Evolutionary conservation across 805 yeast species (phyloP).

Genomic region (Wickerhamomyces alni): DNA sequence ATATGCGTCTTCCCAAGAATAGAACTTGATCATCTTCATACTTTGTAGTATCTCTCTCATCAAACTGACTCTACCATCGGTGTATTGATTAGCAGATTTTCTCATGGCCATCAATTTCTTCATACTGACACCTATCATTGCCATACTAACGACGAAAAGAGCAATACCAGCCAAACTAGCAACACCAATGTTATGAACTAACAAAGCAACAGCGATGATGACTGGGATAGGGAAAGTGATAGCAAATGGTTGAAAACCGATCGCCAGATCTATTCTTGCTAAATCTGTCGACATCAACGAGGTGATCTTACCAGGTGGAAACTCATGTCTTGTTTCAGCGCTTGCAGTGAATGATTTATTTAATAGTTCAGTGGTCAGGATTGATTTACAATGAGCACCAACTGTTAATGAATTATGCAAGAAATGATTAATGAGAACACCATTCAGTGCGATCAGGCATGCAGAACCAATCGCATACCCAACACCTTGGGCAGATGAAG

Average conservation of each 20-base stretch:
- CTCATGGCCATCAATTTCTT: conserved; percentile 47
- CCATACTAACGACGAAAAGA: conserved; percentile 42
- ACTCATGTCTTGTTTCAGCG: conserved; percentile 46
- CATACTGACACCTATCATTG: conserved; percentile 37
- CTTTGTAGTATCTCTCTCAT: conserved; percentile 58
- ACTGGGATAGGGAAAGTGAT: conserved; percentile 55
- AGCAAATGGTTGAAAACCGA: conserved; percentile 52
- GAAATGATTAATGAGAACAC: conserved; percentile 42
- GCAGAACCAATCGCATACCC: conserved; percentile 56
- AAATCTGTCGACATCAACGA: conserved; percentile 74
- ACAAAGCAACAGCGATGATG: conserved; percentile 54
- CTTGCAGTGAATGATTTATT: conserved; percentile 57
- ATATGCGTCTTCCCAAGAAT: conserved; percentile 85
- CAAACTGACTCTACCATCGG: conserved; percentile 57
- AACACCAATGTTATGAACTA: conserved; percentile 63
- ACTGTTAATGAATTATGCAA: conserved; percentile 45
- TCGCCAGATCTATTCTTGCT: conserved; percentile 65
- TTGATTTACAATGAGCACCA: conserved; percentile 64
- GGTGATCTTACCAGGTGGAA: conserved; percentile 58
- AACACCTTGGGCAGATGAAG: conserved; percentile 41
- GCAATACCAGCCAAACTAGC: conserved; percentile 63
- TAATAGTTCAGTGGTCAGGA: conserved; percentile 58
- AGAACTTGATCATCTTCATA: conserved; percentile 69
- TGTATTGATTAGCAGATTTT: conserved; percentile 45
- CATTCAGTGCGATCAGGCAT: conserved; percentile 33